Conservation (phyloP, 225 moss, liverwort and hornwort species). For the Marchantia polymorpha region DNA sequence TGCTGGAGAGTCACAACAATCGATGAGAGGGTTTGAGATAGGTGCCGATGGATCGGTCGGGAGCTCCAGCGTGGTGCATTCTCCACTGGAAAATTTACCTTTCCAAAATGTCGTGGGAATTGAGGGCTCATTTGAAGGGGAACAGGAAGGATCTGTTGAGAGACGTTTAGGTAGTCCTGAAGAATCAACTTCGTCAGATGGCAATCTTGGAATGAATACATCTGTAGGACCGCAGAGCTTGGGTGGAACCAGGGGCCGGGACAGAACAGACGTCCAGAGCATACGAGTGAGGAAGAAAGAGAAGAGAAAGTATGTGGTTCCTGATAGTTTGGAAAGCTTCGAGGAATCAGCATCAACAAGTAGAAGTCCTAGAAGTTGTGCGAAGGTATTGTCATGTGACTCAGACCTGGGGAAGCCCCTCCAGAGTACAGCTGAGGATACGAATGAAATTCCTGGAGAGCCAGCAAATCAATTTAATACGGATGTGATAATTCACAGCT, state of each 20-base stretch:
- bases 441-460: not conserved
- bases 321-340: not conserved
- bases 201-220: not conserved
- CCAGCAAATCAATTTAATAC: not conserved
- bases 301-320: not conserved
- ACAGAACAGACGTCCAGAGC: not conserved
- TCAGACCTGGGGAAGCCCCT: not conserved
- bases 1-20: too few species aligned
- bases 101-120: too few species aligned
- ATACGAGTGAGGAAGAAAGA: not conserved
- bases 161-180: not conserved
- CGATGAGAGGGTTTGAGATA: too few species aligned
- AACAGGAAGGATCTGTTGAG: too few species aligned
- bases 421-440: not conserved
- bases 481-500: not conserved
- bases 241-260: not conserved
- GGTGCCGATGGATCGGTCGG: too few species aligned
- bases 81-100: too few species aligned
- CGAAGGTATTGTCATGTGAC: not conserved
- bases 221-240: not conserved
- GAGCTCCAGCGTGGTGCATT: too few species aligned
- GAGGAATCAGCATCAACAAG: not conserved
- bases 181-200: not conserved
- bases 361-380: not conserved
- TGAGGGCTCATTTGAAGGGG: too few species aligned